Evolutionary conservation across 192 early-diverging fungal genomes (phyloP), one percentile per base, ranked within the genome.

Genomic region (Coemansia sp.): DNA sequence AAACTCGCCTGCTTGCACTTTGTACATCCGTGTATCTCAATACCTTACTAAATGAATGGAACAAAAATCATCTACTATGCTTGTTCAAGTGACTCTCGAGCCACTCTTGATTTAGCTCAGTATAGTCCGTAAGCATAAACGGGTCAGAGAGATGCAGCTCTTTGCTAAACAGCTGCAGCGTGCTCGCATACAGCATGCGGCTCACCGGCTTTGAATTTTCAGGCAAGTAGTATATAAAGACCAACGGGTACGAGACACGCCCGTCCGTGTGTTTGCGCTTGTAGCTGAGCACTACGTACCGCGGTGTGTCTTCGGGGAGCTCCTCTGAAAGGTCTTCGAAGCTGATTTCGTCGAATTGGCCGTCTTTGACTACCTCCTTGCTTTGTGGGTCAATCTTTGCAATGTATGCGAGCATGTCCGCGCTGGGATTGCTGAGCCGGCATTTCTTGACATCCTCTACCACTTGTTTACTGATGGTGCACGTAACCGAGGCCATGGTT

Each of bases 171-270:
- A 81, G 61, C 18, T 71, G 83, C 62, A 85, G 88, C 14, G 85
- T 84, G 55, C 82, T 84, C 33, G 89, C 86, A 54, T 91, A 73
- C 35, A 73, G 49, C 56, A 67, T 61, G 6, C 44, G 63, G 23
- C 49, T 45, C 10, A 43, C n/a, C 10, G 68, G 48, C 35, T 59
- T 40, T 4, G 60, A 65, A 54, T 76, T 86, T 80, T 80, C 50
- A 3, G 87, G 88, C 14, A 80, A 80, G 65, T 88, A 88, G 56
- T 85, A 87, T 14, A 90, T 66, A 51, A 89, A 86, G 4, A 90
- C 81, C 21, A 95, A 71, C 0, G 93, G 93, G 38, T 84, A 93
- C 7, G 84, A 86, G 14, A 84, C 70, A 6, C 91, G 83, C 12
- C 89, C 91, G 62, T 76, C 73, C 0, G 86, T 53, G 35, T 68